Conservation (phyloP, 1,139 yeast species). For the Sugiyamaella paludigena region DNA sequence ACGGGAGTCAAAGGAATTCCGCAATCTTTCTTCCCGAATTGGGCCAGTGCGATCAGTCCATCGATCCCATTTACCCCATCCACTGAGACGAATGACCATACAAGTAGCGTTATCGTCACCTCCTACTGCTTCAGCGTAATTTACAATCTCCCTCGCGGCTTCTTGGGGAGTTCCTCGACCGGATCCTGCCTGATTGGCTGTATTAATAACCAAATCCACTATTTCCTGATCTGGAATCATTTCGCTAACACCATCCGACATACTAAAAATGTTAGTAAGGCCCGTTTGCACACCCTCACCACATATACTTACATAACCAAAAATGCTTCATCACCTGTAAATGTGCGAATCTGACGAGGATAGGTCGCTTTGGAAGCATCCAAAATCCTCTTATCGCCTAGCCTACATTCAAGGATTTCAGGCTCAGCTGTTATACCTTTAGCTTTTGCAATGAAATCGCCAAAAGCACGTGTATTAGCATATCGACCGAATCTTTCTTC, state of each 20-base stretch:
- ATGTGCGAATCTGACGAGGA: slow-evolving; percentile 15
- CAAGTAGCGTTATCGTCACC: slow-evolving; percentile 96
- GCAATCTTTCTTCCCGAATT: slow-evolving; percentile 55
- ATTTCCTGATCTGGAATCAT: slow-evolving; percentile 84
- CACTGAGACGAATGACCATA: slow-evolving; percentile 69
- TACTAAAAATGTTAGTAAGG: slow-evolving; percentile 27
- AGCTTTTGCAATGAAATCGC: slow-evolving; percentile 75
- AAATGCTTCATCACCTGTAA: slow-evolving; percentile 74
- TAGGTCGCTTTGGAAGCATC: slow-evolving; percentile 34
- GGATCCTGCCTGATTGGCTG: slow-evolving; percentile 65
- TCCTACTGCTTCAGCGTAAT: slow-evolving; percentile 81
- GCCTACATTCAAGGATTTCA: slow-evolving; percentile 63
- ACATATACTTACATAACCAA: slow-evolving; percentile 46
- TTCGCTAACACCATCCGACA: slow-evolving; percentile 86
- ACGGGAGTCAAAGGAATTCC: slow-evolving; percentile 39
- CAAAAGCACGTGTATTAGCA: slow-evolving; percentile 93
- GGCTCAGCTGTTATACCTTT: slow-evolving; percentile 93
- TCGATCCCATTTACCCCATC: slow-evolving; percentile 87
- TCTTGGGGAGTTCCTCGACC: slow-evolving; percentile 76
- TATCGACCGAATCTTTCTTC: slow-evolving; percentile 79
- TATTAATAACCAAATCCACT: slow-evolving; percentile 76
- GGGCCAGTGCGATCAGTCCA: slow-evolving; percentile 76
- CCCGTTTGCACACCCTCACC: too few species aligned
- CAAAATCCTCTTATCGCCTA: slow-evolving; percentile 48
- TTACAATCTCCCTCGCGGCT: slow-evolving; percentile 81